Evolutionary conservation across 768 basidiomycete species (phyloP), one percentile per base, ranked within the genome.

Genomic region (Amyloporia xantha): DNA sequence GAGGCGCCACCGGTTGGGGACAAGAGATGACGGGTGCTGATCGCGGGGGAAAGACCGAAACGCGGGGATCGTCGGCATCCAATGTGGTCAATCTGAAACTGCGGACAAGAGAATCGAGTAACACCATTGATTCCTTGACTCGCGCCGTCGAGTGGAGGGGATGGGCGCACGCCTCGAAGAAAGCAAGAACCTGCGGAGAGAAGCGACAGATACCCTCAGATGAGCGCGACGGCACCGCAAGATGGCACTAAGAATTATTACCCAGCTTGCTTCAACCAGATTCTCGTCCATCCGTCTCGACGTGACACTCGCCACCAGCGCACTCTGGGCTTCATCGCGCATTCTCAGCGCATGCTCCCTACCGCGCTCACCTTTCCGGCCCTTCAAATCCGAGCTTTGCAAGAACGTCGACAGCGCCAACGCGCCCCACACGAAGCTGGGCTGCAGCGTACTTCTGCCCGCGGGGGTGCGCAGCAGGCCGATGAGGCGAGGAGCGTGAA

Each of bases 151-250:
- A 74, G 61, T 84, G 77, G 39, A 68, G 56, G 10, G 85, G 86
- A 61, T 88, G 84, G 0, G 81, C 74, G 52, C 79, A 85, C 49
- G 86, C 65, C 60, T 88, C 84, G 53, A 88, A 89, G 53, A 86
- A 65, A 10, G 86, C 76, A 35, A 89, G 64, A 28, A 90, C 63
- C 86, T 87, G 49, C 55, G 44, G 55, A 52, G 20, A 52, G 27
- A 19, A 27, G 9, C 24, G 42, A 9, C 6, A 21, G 20, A 4
- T 41, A 10, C 6, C 40, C 17, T 28, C 19, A 25, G 42, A 9
- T 41, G 19, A 25, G 3, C 26, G 24, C 5, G 42, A n/a, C 40
- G 5, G 28, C 21, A 43, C 2, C 15, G 17, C 42, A 19, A 43
- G 9, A 4, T 5, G 19, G 21, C 7, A n/a, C n/a, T 43, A 6